phyloP scores from a whole-genome alignment of 148 eudicot genomes.

The Pharnaceum exiguum region DNA sequence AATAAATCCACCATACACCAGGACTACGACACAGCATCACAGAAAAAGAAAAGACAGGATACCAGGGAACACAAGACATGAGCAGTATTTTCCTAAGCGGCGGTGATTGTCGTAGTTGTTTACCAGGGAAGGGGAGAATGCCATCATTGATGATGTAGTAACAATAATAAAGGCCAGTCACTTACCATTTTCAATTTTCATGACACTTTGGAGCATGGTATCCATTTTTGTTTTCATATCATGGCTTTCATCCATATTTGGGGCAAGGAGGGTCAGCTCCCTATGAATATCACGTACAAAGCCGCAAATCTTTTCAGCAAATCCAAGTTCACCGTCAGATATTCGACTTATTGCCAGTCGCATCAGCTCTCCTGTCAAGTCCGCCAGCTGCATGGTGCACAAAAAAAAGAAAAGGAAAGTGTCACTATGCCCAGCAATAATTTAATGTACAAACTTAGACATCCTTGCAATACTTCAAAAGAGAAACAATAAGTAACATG shows the following conservation, averaged over 20 bases:
- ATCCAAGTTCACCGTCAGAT: conserved; percentile 91
- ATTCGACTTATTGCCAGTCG: conserved; percentile 94
- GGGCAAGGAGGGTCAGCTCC: conserved; percentile 71
- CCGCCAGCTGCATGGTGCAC: conserved; percentile 99
- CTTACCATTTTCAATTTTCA: conserved; percentile 96
- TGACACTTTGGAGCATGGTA: conserved; percentile 86
- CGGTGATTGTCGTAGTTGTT: too few species aligned
- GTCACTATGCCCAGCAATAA: conserved; percentile 3
- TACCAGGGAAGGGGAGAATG: too few species aligned
- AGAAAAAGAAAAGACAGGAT: too few species aligned
- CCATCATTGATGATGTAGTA: background rate
- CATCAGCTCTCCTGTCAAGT: conserved; percentile 98
- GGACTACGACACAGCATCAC: too few species aligned
- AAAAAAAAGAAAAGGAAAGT: conserved; percentile 16
- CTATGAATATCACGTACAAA: conserved; percentile 85
- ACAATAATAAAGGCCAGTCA: background rate
- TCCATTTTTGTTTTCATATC: conserved; percentile 98
- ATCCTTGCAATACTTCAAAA: background rate
- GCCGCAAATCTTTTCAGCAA: conserved; percentile 80
- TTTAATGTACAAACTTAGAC: background rate
- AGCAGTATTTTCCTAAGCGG: too few species aligned
- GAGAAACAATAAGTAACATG: too few species aligned
- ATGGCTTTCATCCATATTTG: conserved; percentile 68
- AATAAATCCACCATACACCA: too few species aligned
- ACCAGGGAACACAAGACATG: too few species aligned